Conservation (phyloP, 495 filamentous ascomycete species). For the Neurospora hispaniola region DNA sequence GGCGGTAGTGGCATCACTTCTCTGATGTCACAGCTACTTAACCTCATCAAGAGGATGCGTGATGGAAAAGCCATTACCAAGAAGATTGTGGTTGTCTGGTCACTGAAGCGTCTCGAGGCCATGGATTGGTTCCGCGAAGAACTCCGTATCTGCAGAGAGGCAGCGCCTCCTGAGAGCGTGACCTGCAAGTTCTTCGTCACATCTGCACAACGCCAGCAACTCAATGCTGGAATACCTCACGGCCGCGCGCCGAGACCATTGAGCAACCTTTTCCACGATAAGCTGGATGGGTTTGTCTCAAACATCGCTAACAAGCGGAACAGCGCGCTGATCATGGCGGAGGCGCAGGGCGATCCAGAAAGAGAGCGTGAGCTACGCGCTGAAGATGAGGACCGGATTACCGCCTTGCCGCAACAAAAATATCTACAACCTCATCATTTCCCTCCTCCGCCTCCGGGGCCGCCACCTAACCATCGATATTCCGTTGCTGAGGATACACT, state of each 20-base stretch:
- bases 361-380: slow-evolving; percentile 66
- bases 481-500: slow-evolving; percentile 32
- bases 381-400: slow-evolving; percentile 80
- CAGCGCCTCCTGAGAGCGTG: slow-evolving; percentile 71
- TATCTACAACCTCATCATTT: slow-evolving; percentile 42
- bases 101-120: slow-evolving; percentile 76
- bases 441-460: slow-evolving; percentile 33
- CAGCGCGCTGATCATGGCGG: slow-evolving; percentile 67
- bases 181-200: slow-evolving; percentile 94
- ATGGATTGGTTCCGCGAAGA: slow-evolving; percentile 99
- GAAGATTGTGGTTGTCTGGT: slow-evolving; percentile 84
- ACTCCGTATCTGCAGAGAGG: slow-evolving; percentile 76
- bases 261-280: slow-evolving; percentile 66
- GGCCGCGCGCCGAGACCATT: slow-evolving; percentile 47
- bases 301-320: slow-evolving; percentile 73
- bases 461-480: slow-evolving; percentile 25
- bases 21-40: slow-evolving; percentile 77
- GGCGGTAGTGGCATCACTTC: slow-evolving; percentile 93
- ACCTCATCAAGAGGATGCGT: slow-evolving; percentile 88
- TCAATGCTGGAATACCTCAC: slow-evolving; percentile 18
- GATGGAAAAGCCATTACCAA: slow-evolving; percentile 88
- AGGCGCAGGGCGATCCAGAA: slow-evolving; percentile 69
- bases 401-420: slow-evolving; percentile 59
- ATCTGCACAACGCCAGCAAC: slow-evolving; percentile 46
- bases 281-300: slow-evolving; percentile 71